Base-by-base conservation (phyloP, 805 yeast genomes). In the Saturnispora gosingensis region DNA sequence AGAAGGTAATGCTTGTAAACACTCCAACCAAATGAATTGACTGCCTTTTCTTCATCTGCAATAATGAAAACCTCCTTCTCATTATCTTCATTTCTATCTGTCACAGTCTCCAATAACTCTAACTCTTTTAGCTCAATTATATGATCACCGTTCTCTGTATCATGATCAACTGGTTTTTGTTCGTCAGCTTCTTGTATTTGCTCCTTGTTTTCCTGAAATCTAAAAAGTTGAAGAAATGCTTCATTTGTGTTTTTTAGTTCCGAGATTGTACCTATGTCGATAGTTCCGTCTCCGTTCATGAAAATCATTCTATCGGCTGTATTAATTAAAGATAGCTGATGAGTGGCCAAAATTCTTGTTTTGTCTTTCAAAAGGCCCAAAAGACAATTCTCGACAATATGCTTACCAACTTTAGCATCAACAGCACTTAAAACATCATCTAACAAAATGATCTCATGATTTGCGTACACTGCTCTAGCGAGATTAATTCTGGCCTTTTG, bases 291-390 rank as follows among this genome's bases (percentile, higher is more conserved):
- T 18, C 84, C 80, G 58, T 81, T 78, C 57, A 88, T 66, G 54
- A 83, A 85, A 11, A 88, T 72, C 32, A 88, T 69, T 46, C 83
- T 72, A 62, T 83, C 88, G 16, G 95, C 93, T 50, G 74, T 67
- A 20, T 78, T 78, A 54, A 88, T 76, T 54, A 88, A 70, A 5
- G 88, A 78, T 48, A 88, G 70, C 63, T 88, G 95, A 65, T 88
- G 96, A 0, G 96, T 88, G 2, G 95, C 95, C 59, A 88, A 71
- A 10, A 88, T 60, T 59, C 93, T 74, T 0, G 96, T 88, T 59
- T 76, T 79, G 16, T 67, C 65, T 40, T 69, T 67, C 54, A 88
- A 62, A 27, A 80, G 54, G 0, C 86, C 89, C 54, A 76, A 56
- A 43, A 88, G 65, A 67, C 96, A 88, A 40, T 78, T 72, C 43